Base-by-base conservation (phyloP, 2,329 filamentous ascomycete species). In the Xylaria sp. region DNA sequence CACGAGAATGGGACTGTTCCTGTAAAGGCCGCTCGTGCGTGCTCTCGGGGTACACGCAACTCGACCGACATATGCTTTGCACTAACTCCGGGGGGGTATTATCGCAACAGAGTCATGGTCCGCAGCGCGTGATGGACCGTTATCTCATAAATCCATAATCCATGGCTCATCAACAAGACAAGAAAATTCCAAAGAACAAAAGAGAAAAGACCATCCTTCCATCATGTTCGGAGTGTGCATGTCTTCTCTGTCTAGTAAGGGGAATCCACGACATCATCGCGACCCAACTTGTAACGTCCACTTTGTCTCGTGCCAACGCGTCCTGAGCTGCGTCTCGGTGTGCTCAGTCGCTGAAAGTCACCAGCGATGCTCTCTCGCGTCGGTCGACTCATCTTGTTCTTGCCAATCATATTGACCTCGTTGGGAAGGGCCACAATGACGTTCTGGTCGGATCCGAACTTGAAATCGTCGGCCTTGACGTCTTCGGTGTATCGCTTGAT, bases 391-490 rank as follows among this genome's bases (percentile, higher is more conserved):
- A 99, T 88, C 66, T 90, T 91, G 75, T 91, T 88, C 81, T 95
- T 94, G 55, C 91, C 92, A 13, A 99, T 93, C 94, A 98, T 98
- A 81, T 98, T 97, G 74, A 99, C 96, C 80, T 98, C 94, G 78
- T 99, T 97, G 1, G 96, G 94, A 72, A 99, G 84, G 0, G 96
- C 96, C 44, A 99, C 95, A 77, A 99, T 97, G 76, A 99, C 94
- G 77, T 98, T 98, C 88, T 97, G 97, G 81, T 99, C 96, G 5
- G 91, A 94, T 56, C 95, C 95, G 77, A 94, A 99, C 77, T 96
- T 94, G 89, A 99, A 99, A 80, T 99, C 97, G 80, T 99, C 96
- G 3, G 96, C 96, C 86, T 97, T 98, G 78, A 99, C 94, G 72
- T 97, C 92, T 77, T 99, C 96, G 0, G 90, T 88, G 79, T 99